These are phyloP conservation scores for Ogataea kodamae DNA, from an alignment of 805 yeast species.

Conservation along the genomic window DNA sequence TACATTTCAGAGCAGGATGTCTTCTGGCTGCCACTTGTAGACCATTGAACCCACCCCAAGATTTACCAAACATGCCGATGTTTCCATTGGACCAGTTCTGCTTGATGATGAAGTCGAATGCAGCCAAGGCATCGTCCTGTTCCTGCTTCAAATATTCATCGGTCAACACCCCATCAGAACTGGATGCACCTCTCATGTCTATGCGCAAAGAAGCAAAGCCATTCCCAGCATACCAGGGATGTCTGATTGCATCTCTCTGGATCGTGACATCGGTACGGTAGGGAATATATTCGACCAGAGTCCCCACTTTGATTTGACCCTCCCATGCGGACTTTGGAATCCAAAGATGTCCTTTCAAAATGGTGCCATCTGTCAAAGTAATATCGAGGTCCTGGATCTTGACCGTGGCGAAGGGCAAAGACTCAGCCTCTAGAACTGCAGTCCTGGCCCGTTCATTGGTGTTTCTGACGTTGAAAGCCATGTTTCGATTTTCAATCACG, in stretches of 20 bases:
- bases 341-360: conserved; percentile 43
- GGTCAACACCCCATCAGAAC: conserved; percentile 38
- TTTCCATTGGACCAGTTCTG: conserved; percentile 45
- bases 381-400: conserved; percentile 37
- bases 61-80: conserved; percentile 46
- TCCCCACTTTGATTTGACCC: conserved; percentile 32
- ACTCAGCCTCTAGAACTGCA: conserved; percentile 16
- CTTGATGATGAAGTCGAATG: conserved; percentile 39
- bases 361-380: conserved; percentile 38
- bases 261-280: conserved; percentile 45
- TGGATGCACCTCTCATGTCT: conserved; percentile 45
- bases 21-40: conserved; percentile 44
- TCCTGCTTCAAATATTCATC: conserved; percentile 44
- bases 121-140: conserved; percentile 42
- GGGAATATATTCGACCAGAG: conserved; percentile 43
- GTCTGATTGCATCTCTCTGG: conserved; percentile 43
- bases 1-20: conserved; percentile 43
- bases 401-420: conserved; percentile 30
- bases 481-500: too few relatives aligned
- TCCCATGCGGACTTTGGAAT: conserved; percentile 36
- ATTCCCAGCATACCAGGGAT: conserved; percentile 45
- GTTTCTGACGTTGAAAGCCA: conserved; percentile 43
- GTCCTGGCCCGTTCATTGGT: conserved; percentile 24
- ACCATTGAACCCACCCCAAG: conserved; percentile 49
- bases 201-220: conserved; percentile 44